Evolutionary conservation across 2,329 filamentous ascomycete genomes (phyloP), one percentile per base, ranked within the genome.

Genomic region (Phialophora chinensis): DNA sequence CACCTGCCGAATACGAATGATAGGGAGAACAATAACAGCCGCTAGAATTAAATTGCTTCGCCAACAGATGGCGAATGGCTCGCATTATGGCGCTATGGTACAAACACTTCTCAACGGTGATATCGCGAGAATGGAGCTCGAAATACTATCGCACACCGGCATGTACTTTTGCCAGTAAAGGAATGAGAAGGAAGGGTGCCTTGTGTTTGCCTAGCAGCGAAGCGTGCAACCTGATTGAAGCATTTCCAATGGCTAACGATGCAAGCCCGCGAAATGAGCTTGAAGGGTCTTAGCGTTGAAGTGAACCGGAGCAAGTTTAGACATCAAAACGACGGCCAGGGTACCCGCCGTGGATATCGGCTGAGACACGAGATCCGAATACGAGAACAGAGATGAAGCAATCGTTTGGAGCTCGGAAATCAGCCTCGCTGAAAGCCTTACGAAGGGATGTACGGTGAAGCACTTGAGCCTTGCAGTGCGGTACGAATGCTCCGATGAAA

Each of bases 381-480:
- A 68, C 66, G 66, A 68, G 44, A 47, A 25, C 20, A n/a, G 23
- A 5, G 23, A 55, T 31, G 47, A 20, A 35, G 27, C 11, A 38
- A 23, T 8, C 33, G 29, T 14, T 20, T 44, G 47, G 38, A 44
- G 23, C 4, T 44, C 17, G 38, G 49, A 65, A 68, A 52, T 68
- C 62, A 68, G 63, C 66, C 66, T 68, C 50, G 66, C 59, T 31
- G 52, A 31, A 38, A 27, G 65, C 65, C 65, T 64, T 54, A 44
- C 17, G 14, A 35, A 33, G 8, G 11, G 58, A 50, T 6, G 25
- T 29, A n/a, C 25, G 42, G 25, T 54, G 6, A 20, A 47, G 17
- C 42, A 42, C 54, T 27, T 50, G 55, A 53, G 25, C 35, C 25
- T 60, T n/a, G 23, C 23, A 20, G 10, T 20, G 47, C 53, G 20